A percentile compares a stretch with the other conserved stretches of the same genome.
These are phyloP conservation scores for Elsinoe australis DNA, from an alignment of 2,329 filamentous ascomycete species.

Conservation along the genomic window DNA sequence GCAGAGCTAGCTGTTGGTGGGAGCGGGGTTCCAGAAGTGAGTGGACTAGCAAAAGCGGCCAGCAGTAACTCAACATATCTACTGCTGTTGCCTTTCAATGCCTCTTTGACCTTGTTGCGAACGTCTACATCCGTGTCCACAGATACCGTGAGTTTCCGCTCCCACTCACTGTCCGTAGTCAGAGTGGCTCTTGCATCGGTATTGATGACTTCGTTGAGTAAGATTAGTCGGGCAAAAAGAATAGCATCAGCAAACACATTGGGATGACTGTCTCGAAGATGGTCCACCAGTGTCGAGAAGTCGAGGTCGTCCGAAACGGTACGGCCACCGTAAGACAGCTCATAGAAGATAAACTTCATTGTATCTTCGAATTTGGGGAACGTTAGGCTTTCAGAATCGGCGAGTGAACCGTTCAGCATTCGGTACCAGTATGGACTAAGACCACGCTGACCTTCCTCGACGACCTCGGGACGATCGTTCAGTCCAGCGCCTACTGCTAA, in stretches of 20 bases:
- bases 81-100: conserved; percentile 2
- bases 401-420: conserved; percentile 47
- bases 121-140: conserved; percentile 62
- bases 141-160: conserved; percentile 65
- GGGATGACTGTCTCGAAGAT: conserved; percentile 21
- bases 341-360: conserved; percentile 26
- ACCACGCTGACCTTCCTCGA: conserved; percentile 84
- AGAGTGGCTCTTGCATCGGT: conserved; percentile 36
- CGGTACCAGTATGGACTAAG: conserved; percentile 70
- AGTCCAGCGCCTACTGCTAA: conserved; percentile 62
- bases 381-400: conserved; percentile 23
- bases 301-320: conserved; percentile 1
- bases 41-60: conserved; percentile 16
- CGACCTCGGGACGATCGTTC: conserved; percentile 69
- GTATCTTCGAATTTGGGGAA: conserved; percentile 41
- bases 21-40: conserved; percentile 12
- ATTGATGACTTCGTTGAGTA: conserved; percentile 50
- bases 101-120: conserved; percentile 49
- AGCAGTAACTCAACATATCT: conserved; percentile 16
- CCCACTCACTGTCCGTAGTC: conserved; percentile 73
- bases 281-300: neutral
- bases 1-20: conserved; percentile 10
- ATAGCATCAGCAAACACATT: conserved; percentile 61
- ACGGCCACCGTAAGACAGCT: neutral
- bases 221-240: conserved; percentile 57